Evolutionary conservation across 2,329 filamentous ascomycete genomes (phyloP).

Genomic region (Dryadomyces quercivorus): DNA sequence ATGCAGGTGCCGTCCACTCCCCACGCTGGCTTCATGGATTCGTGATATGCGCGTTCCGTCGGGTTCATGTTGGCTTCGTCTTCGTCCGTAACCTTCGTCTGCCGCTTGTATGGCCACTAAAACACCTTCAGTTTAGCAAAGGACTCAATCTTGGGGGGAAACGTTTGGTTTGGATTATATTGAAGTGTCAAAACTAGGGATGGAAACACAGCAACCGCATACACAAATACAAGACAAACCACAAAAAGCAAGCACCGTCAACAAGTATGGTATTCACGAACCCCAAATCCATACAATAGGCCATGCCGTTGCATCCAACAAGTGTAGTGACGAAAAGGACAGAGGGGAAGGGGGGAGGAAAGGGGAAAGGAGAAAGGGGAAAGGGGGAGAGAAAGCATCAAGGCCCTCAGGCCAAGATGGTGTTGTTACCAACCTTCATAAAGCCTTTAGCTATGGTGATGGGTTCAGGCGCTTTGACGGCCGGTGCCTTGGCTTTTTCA

Average conservation of each 20-base stretch:
- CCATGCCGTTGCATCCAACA: not conserved
- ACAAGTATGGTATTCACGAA: not conserved
- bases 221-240: not conserved
- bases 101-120: conserved; percentile 82
- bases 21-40: conserved; percentile 69
- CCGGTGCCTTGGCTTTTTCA: conserved; percentile 53
- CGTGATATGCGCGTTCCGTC: conserved; percentile 56
- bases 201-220: conserved; percentile 14
- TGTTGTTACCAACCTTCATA: conserved; percentile 66
- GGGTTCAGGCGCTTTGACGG: conserved; percentile 36
- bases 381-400: conserved; percentile 22
- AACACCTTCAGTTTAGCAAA: conserved; percentile 34
- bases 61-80: conserved; percentile 49
- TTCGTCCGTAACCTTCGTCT: conserved; percentile 53
- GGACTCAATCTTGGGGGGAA: not conserved
- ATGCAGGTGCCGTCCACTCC: conserved; percentile 56
- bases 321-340: not conserved
- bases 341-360: not conserved
- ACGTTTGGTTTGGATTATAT: conserved; percentile 7
- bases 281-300: not conserved
- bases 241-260: not conserved
- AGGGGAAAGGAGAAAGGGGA: not conserved
- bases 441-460: conserved; percentile 51
- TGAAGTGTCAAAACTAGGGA: conserved; percentile 18
- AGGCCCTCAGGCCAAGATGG: conserved; percentile 14